Evolutionary conservation across 139 green algal species (phyloP), one percentile per base, ranked within the genome.

Genomic region (Chlorella ohadii): DNA sequence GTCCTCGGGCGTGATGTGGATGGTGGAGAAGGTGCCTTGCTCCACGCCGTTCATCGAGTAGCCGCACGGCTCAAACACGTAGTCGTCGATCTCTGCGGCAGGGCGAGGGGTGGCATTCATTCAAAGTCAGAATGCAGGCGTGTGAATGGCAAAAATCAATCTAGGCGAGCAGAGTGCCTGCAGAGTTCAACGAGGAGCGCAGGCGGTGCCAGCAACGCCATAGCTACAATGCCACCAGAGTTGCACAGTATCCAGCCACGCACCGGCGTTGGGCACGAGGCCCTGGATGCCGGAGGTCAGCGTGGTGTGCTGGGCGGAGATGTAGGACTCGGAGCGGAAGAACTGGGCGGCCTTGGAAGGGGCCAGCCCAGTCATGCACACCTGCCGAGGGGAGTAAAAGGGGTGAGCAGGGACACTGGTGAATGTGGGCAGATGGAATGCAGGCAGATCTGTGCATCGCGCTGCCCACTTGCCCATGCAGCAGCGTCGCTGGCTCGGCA

Each of bases 51-150:
- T 99, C 96, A 99, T 98, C 67, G 90, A 96, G 95, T 99, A 99
- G 64, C 97, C 97, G 89, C 97, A 99, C 16, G 97, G 97, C 89
- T 99, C 96, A 88, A 99, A 99, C 17, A 98, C 92, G 79, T 98
- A 99, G 88, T 98, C 97, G 85, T 99, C 97, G 51, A 99, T 96
- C 36, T 92, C 72, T 82, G 82, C 80, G 41, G 39, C 63, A n/a
- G 47, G 36, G 57, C 57, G 16, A 63, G 6, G 13, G 13, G 33
- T 47, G 67, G 15, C n/a, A n/a, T n/a, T n/a, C n/a, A n/a, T 16
- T 4, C 13, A 17, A 70, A 12, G 7, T 55, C 11, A 11, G 6
- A 11, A 55, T 6, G 7, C 44, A 6, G 11, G 44, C 44, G 6
- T 55, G 44, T 55, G 44, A 55, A n/a, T n/a, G n/a, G n/a, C n/a